Conservation (phyloP, 805 yeast genomes). For the Metschnikowia hibisci region DNA sequence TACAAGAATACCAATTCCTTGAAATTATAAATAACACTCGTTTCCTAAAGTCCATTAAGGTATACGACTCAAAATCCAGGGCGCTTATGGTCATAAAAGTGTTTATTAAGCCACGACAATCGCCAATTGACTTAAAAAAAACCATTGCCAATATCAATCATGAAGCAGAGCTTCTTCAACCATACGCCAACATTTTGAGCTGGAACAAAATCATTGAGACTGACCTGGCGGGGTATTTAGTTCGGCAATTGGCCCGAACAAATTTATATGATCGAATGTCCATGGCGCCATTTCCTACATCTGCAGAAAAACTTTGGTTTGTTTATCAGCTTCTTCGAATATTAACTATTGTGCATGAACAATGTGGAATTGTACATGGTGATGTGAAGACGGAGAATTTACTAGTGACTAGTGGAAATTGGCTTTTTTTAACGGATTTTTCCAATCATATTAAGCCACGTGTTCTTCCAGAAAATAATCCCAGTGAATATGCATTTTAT, state of each 20-base stretch:
- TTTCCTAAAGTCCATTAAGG: conserved; percentile 81
- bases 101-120: conserved; percentile 65
- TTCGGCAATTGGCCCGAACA: conserved; percentile 74
- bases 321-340: conserved; percentile 73
- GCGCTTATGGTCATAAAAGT: conserved; percentile 69
- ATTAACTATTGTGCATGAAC: conserved; percentile 58
- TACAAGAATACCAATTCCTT: conserved; percentile 70
- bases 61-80: conserved; percentile 63
- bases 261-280: conserved; percentile 85
- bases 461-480: conserved; percentile 85
- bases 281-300: conserved; percentile 80
- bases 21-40: conserved; percentile 75
- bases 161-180: conserved; percentile 39
- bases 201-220: conserved; percentile 77
- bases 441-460: conserved; percentile 76
- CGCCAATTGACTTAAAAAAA: conserved; percentile 24
- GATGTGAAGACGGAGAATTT: conserved; percentile 91
- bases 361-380: conserved; percentile 66
- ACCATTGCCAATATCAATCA: conserved; percentile 27
- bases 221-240: conserved; percentile 84
- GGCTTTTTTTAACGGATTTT: conserved; percentile 80
- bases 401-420: conserved; percentile 82
- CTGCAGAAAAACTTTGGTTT: conserved; percentile 79
- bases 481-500: conserved; percentile 85
- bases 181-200: conserved; percentile 58